Conservation (phyloP, 2,329 filamentous ascomycete species). For the Karstenula rhodostoma region DNA sequence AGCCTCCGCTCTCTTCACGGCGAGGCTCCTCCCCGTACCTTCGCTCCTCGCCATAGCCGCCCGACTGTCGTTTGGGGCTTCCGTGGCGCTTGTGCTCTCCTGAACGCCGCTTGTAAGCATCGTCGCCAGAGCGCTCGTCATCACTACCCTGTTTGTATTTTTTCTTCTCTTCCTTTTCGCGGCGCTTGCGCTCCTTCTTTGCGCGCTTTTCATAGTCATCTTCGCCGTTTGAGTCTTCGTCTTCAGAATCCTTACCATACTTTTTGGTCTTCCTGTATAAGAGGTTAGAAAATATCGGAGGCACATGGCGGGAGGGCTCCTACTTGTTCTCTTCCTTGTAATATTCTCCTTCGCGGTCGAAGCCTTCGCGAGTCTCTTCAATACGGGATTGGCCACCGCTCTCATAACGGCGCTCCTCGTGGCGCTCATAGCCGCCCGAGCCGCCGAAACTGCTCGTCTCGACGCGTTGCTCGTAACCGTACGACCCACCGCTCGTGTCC, state of each 20-base stretch:
- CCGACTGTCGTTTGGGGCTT: conserved; percentile 33
- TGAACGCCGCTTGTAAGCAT: conserved; percentile 34
- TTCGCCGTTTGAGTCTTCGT: conserved; percentile 35
- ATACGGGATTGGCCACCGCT: conserved; percentile 51
- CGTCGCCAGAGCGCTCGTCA: conserved; percentile 41
- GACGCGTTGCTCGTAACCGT: conserved; percentile 67
- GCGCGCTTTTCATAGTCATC: conserved; percentile 43
- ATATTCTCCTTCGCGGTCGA: conserved; percentile 48
- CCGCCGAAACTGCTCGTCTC: conserved; percentile 59
- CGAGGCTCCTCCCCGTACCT: conserved; percentile 31
- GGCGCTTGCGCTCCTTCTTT: conserved; percentile 47
- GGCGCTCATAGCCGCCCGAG: conserved; percentile 66
- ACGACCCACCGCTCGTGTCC: conserved; percentile 55
- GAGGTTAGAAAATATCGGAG: conserved; percentile 24
- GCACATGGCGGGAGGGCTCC: conserved; percentile 17
- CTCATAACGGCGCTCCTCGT: conserved; percentile 63
- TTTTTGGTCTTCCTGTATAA: conserved; percentile 43
- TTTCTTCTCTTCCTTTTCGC: conserved; percentile 52
- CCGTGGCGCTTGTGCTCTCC: conserved; percentile 31
- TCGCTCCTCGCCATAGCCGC: conserved; percentile 35
- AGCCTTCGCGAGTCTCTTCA: conserved; percentile 48
- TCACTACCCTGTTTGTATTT: conserved; percentile 50
- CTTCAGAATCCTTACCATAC: conserved; percentile 32
- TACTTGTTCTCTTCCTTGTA: conserved; percentile 54
- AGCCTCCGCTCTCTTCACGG: conserved; percentile 15